Conservation (phyloP, 345 rosid genomes). For the Salix viminalis region DNA sequence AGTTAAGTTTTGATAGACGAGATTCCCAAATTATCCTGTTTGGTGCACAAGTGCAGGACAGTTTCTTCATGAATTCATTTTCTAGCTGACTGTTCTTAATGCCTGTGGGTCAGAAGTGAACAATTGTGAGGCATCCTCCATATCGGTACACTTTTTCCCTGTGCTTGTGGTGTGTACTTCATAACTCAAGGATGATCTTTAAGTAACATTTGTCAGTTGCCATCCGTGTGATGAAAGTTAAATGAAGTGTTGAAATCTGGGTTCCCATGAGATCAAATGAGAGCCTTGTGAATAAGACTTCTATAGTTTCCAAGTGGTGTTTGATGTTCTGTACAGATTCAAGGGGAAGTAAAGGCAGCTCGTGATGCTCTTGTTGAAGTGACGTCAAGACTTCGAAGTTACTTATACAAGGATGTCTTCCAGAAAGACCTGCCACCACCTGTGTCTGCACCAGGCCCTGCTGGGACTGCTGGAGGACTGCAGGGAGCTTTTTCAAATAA, state of each 20-base stretch:
- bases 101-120: conserved; percentile 2
- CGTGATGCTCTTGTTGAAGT: conserved; percentile 91
- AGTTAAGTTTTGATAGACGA: neutral
- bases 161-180: neutral
- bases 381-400: conserved; percentile 68
- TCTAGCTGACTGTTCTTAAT: neutral
- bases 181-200: neutral
- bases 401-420: conserved; percentile 58
- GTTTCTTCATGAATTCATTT: neutral
- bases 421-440: conserved; percentile 56
- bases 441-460: conserved; percentile 39
- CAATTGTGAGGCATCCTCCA: neutral
- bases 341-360: conserved; percentile 87
- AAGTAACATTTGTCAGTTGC: neutral
- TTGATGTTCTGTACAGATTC: conserved; percentile 51
- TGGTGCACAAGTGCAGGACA: neutral
- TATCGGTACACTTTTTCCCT: neutral
- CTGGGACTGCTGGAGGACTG: conserved; percentile 44
- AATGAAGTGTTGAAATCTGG: conserved; percentile 10
- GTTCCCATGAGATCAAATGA: conserved; percentile 4
- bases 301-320: conserved; percentile 16
- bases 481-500: conserved; percentile 54
- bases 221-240: neutral
- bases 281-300: neutral
- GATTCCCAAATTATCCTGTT: neutral